Evolutionary conservation across 192 early-diverging fungal species (phyloP), one percentile per base, ranked within the genome.

Genomic region (Coemansia sp.): DNA sequence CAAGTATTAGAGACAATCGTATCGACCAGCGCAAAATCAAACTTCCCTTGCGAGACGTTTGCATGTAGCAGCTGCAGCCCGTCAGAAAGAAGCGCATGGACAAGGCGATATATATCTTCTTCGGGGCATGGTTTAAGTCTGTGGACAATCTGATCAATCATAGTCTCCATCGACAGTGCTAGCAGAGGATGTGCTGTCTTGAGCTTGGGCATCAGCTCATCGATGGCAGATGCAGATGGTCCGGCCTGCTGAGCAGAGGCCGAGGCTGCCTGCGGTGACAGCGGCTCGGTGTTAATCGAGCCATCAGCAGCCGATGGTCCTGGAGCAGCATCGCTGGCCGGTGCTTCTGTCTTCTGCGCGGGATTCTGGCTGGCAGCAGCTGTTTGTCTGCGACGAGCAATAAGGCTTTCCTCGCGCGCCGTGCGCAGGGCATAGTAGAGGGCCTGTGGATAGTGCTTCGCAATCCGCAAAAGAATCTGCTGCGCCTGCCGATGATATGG

Each of bases 71-170:
- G 75, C 85, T 93, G 92, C 64, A 95, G 85, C 12, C 90, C 93
- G 77, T 98, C 98, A 22, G 89, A 93, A 32, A 97, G 86, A 19
- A 98, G 80, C 7, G 95, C 95, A 19, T 93, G 92, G 64, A 98
- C 93, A 61, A 98, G 77, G 13, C 98, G 87, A 66, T 99, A 98
- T 62, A 98, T 98, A 64, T 99, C 98, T 73, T 99, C 97, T 73
- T 98, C 96, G 1, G 94, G 89, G 9, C 90, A 90, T 4, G 96
- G 96, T 74, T 98, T 98, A 55, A 99, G 80, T 6, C 93, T 86
- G 65, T 91, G 88, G 47, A 93, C 89, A n/a, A 99, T 95, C 79
- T 98, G 96, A 72, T 99, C 96, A 7, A 95, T 91, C 94, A 99
- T 98, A 1, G 92, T 95, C 83, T 99, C 97, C 91, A 99, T 97